A percentile compares a stretch with the other conserved stretches of the same genome.
Conservation (phyloP, 2,329 filamentous ascomycete species). For the Parastagonospora avenae region DNA sequence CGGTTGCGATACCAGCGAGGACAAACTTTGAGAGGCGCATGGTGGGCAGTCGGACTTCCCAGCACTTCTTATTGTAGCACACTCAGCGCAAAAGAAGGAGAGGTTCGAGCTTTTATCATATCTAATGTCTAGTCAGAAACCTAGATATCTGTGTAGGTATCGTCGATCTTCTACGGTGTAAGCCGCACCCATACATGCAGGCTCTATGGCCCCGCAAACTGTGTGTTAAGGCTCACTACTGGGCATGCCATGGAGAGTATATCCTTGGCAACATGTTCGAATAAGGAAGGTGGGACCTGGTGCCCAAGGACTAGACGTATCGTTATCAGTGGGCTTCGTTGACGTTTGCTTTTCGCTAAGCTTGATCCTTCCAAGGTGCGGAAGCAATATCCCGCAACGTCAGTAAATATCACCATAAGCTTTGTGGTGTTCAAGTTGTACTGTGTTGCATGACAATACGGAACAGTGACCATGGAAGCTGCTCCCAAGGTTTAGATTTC, state of each 20-base stretch:
- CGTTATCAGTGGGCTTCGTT: slow-evolving; percentile 14
- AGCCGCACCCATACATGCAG: neutral
- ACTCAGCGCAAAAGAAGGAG: too few relatives aligned
- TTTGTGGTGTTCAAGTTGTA: too few relatives aligned
- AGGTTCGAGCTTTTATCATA: too few relatives aligned
- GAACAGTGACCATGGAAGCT: too few relatives aligned
- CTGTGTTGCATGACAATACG: too few relatives aligned
- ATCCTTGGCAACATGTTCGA: slow-evolving; percentile 4
- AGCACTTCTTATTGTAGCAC: neutral
- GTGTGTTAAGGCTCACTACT: neutral
- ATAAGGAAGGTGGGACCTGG: slow-evolving; percentile 6
- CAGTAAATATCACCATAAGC: neutral
- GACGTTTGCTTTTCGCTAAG: slow-evolving; percentile 1
- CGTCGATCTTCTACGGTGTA: too few relatives aligned
- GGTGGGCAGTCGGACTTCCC: neutral
- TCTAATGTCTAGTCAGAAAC: too few relatives aligned
- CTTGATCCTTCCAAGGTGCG: neutral
- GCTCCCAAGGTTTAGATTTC: too few relatives aligned
- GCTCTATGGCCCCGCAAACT: neutral
- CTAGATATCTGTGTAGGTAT: too few relatives aligned
- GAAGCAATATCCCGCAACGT: slow-evolving; percentile 3
- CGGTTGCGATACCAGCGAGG: slow-evolving; percentile 6
- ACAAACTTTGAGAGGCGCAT: slow-evolving; percentile 8
- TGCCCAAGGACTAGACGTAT: slow-evolving; percentile 3
- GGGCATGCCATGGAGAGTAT: neutral